Evolutionary conservation across 352 stramenopile genomes (phyloP), one percentile per base, ranked within the genome.

Genomic region (Pythium coloratum): DNA sequence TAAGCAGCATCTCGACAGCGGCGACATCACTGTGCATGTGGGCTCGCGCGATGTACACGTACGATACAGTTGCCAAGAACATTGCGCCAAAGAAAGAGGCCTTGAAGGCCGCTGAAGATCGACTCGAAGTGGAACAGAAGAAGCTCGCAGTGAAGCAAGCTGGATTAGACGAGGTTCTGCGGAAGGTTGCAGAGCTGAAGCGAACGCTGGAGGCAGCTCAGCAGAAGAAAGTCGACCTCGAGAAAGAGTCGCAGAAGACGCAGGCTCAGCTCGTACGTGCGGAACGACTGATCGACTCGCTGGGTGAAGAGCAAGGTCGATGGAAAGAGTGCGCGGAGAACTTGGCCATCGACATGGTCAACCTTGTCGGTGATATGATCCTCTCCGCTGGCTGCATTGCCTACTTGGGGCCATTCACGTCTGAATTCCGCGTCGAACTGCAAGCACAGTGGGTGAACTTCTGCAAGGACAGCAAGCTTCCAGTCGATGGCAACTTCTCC

Each of bases 1-100:
- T 96, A 8, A 90, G 79, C 54, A 94, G 83, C 55, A 92, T 95
- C 40, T 98, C 92, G 7, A 95, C 79, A 5, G 94, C 94, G 13
- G 92, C 93, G 13, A 97, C 83, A 1, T 97, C 90, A 33, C 75
- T 98, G 0, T 98, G 94, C 69, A 98, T 98, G 92, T 98, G 94
- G 91, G 93, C 88, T 0, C 80, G 91, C 16, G 94, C 93, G 6
- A 97, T 98, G 88, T 94, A 97, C 66, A 97, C 89, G 26, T 98
- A 98, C 76, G 91, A 98, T 70, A 85, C 82, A 3, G 92, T 98
- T 32, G 92, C 90, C 28, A 98, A 97, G 68, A 96, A 92, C 65
- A 97, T 98, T 70, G 94, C 76, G 12, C 94, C 94, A 0, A 98
- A 98, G 73, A 96, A 97, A 59, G 87, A 95, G 61, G 94, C 95